phyloP scores from a whole-genome alignment of 176 grass and related monocot species.

The Olyra latifolia region DNA sequence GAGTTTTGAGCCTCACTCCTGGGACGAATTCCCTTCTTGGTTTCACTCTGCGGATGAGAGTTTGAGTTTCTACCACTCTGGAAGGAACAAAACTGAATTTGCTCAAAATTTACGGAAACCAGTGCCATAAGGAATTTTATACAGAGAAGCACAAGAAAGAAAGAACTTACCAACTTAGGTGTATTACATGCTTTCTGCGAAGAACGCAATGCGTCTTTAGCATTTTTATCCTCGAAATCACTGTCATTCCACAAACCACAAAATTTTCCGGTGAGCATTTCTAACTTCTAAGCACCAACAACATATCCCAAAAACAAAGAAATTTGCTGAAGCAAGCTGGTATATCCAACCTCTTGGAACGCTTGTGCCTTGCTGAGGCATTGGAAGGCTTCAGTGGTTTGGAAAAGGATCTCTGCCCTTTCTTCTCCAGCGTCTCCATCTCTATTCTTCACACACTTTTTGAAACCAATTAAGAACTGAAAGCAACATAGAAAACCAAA shows the following conservation, averaged over 20 bases:
- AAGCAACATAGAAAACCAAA: slow-evolving; percentile 10
- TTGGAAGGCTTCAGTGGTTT: slow-evolving; percentile 45
- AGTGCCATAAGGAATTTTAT: neutral
- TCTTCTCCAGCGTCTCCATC: slow-evolving; percentile 49
- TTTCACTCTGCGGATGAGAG: slow-evolving; percentile 30
- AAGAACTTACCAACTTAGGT: slow-evolving; percentile 45
- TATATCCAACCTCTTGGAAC: slow-evolving; percentile 63
- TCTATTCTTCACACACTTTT: slow-evolving; percentile 36
- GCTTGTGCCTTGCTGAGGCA: slow-evolving; percentile 44
- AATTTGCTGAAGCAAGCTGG: slow-evolving; percentile 17
- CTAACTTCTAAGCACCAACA: neutral
- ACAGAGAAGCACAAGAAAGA: neutral
- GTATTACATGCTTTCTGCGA: slow-evolving; percentile 37
- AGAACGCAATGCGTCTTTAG: slow-evolving; percentile 40
- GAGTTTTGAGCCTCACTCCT: slow-evolving; percentile 43
- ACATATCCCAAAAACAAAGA: neutral
- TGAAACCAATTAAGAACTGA: slow-evolving; percentile 35
- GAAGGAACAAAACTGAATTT: slow-evolving; percentile 7
- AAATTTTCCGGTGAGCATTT: neutral
- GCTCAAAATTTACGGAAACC: slow-evolving; percentile 19
- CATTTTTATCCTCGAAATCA: slow-evolving; percentile 54
- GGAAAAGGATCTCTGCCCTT: slow-evolving; percentile 31
- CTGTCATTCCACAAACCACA: slow-evolving; percentile 45
- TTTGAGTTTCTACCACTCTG: slow-evolving; percentile 53
- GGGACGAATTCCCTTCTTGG: slow-evolving; percentile 41